Evolutionary conservation across 345 rosid species (phyloP).

Genomic region (Lepidium africanum): DNA sequence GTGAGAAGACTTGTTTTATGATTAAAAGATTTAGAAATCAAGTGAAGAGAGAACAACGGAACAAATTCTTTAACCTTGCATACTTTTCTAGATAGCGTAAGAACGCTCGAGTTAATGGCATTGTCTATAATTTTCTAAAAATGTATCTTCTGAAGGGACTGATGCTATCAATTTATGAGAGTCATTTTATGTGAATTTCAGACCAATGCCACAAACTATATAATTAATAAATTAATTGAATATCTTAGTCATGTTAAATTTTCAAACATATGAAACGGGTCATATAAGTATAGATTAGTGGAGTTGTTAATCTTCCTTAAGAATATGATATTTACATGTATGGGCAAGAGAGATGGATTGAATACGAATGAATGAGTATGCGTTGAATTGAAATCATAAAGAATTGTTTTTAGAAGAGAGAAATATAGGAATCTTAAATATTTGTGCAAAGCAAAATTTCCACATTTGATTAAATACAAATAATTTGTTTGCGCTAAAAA

Average conservation of each 20-base stretch:
- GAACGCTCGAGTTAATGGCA: no score
- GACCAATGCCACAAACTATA: neutral
- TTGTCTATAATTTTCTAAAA: neutral
- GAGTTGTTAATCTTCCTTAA: constrained; percentile 15
- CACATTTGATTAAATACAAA: neutral
- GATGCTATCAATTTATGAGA: neutral
- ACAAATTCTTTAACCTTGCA: no score
- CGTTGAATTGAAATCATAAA: neutral
- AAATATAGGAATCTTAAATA: neutral
- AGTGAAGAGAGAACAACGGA: no score
- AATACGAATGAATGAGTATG: neutral
- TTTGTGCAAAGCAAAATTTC: neutral
- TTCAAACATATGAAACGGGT: constrained; percentile 19
- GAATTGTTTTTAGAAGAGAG: neutral
- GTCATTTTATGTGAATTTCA: neutral
- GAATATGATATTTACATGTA: neutral
- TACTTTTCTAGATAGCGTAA: no score
- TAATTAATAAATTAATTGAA: neutral
- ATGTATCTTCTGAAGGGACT: neutral
- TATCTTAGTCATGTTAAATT: neutral
- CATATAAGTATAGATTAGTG: neutral
- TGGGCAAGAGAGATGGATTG: neutral
- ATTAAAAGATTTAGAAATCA: no score
- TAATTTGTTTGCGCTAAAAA: neutral
- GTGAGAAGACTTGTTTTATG: no score